Percentiles rank a stretch among this genome's conserved stretches.
Evolutionary conservation across 805 yeast genomes (phyloP).

Genomic region (Sporopachydermia quercuum): DNA sequence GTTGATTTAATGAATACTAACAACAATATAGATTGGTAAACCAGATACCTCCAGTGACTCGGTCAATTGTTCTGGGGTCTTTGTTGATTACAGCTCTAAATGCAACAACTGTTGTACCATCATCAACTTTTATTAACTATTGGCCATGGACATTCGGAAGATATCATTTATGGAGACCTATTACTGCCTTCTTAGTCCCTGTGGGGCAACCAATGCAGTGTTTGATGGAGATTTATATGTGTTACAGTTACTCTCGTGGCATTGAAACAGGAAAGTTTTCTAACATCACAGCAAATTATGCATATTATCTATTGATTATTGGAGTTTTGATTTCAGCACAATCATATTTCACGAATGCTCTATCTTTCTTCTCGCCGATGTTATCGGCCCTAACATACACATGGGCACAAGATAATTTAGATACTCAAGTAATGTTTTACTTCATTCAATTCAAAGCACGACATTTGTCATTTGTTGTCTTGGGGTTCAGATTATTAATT

Average conservation of each 20-base stretch:
- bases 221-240: conserved; percentile 9
- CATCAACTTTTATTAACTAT: conserved; percentile 4
- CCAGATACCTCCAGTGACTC: conserved; percentile 12
- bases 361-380: conserved; percentile 12
- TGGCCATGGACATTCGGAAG: conserved; percentile 8
- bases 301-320: conserved; percentile 11
- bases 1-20: background rate
- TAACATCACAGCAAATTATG: conserved; percentile 11
- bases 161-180: conserved; percentile 13
- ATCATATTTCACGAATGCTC: background rate
- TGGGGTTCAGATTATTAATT: conserved; percentile 14
- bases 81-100: conserved; percentile 6
- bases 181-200: conserved; percentile 11
- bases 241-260: conserved; percentile 11
- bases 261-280: conserved; percentile 11
- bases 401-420: conserved; percentile 21
- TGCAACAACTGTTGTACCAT: conserved; percentile 3
- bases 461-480: conserved; percentile 18
- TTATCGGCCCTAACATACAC: conserved; percentile 21
- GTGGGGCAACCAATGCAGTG: conserved; percentile 9
- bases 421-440: conserved; percentile 13
- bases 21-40: conserved; percentile 7
- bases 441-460: conserved; percentile 16
- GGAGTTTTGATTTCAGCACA: conserved; percentile 7
- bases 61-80: conserved; percentile 8